Evolutionary conservation across 169 alveolate species (phyloP).

Genomic region (Amoebophrya sp.): DNA sequence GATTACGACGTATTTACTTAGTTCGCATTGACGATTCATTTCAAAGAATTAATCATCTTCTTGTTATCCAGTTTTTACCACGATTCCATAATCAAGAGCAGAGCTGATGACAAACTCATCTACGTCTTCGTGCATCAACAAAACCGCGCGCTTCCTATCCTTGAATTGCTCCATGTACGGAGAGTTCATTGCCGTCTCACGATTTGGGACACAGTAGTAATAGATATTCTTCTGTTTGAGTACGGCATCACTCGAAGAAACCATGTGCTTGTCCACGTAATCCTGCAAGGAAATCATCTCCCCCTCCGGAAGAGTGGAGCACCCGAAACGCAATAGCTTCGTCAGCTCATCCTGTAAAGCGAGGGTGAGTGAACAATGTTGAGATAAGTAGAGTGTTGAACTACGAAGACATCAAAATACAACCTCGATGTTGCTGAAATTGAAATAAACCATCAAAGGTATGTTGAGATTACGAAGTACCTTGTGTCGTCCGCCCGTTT

Average conservation of each 20-base stretch:
- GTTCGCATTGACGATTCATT: conserved; percentile 58
- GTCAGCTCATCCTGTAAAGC: neutral
- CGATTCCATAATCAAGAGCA: conserved; percentile 38
- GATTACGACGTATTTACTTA: too few relatives aligned
- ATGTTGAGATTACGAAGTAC: too few relatives aligned
- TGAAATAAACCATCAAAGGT: too few relatives aligned
- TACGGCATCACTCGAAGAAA: conserved; percentile 56
- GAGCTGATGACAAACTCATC: conserved; percentile 77
- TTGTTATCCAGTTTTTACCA: neutral
- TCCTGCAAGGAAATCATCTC: conserved; percentile 48
- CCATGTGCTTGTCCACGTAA: conserved; percentile 9
- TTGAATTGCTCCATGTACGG: conserved; percentile 79
- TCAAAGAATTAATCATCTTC: neutral
- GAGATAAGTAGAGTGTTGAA: too few relatives aligned
- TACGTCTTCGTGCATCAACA: conserved; percentile 73
- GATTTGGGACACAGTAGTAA: conserved; percentile 58
- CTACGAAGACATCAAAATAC: too few relatives aligned
- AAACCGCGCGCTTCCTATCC: conserved; percentile 54
- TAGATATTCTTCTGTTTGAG: conserved; percentile 73
- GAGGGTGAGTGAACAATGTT: too few relatives aligned
- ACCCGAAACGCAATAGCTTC: conserved; percentile 53
- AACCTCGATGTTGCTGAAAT: too few relatives aligned
- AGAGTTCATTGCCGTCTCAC: conserved; percentile 68
- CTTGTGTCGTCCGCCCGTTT: conserved; percentile 55
- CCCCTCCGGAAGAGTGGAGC: conserved; percentile 51